These are phyloP conservation scores for Bacterosira constricta DNA, from an alignment of 108 stramenopile species.

Conservation along the genomic window DNA sequence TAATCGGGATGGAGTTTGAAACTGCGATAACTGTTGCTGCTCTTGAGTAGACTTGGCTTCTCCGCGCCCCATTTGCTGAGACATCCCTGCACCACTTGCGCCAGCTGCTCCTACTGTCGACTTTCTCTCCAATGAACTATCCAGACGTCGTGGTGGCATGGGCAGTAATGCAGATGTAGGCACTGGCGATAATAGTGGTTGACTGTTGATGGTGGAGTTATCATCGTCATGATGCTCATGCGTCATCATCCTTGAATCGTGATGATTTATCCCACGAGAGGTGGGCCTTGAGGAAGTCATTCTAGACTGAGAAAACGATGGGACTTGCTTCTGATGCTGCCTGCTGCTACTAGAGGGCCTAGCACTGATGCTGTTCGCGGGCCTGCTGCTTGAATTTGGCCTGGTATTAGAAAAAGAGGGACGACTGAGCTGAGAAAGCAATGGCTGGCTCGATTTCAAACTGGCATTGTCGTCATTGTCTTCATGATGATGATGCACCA, in stretches of 20 bases:
- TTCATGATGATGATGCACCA: neutral
- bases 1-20: too few relatives aligned
- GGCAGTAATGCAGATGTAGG: neutral
- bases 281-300: neutral
- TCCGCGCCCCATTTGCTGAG: too few relatives aligned
- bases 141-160: neutral
- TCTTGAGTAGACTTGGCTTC: too few relatives aligned
- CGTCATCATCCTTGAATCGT: neutral
- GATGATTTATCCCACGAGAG: neutral
- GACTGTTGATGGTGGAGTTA: neutral
- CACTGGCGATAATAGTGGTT: neutral
- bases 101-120: too few relatives aligned
- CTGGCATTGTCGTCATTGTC: neutral
- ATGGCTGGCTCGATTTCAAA: neutral
- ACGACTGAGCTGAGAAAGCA: neutral
- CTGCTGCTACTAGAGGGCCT: neutral
- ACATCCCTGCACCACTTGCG: too few relatives aligned
- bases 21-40: too few relatives aligned
- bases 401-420: too few relatives aligned
- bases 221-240: too few relatives aligned
- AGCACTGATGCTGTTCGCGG: neutral
- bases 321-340: neutral
- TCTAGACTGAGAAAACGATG: neutral
- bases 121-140: neutral
- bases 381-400: neutral